Evolutionary conservation across 208 protist genomes (phyloP).

Genomic region (Leishmania tropica): DNA sequence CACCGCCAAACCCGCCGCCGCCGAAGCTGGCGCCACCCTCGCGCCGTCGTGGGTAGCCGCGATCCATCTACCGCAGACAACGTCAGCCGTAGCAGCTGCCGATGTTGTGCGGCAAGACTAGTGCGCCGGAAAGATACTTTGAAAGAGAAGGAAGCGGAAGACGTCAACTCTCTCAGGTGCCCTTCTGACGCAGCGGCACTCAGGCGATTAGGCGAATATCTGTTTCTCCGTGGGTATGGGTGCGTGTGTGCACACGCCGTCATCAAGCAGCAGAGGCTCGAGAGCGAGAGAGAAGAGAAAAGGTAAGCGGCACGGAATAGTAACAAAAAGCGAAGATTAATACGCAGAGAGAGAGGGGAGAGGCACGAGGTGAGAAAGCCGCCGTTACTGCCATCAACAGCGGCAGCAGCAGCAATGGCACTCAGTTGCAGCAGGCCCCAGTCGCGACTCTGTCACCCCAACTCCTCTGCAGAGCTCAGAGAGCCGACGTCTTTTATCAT

Average conservation of each 20-base stretch:
- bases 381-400: neutral
- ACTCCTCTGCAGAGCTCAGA: neutral
- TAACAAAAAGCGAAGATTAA: neutral
- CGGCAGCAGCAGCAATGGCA: neutral
- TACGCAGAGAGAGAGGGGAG: neutral
- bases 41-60: constrained; percentile 12
- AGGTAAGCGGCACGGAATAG: neutral
- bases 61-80: constrained; percentile 13
- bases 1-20: constrained; percentile 1
- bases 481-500: neutral
- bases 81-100: neutral
- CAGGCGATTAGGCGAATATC: neutral
- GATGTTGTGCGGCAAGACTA: neutral
- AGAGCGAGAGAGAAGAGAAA: neutral
- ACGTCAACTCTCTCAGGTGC: neutral
- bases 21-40: constrained; percentile 12
- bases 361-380: neutral
- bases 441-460: neutral
- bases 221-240: neutral
- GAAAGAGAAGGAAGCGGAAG: neutral
- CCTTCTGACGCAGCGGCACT: neutral
- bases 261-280: neutral
- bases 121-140: neutral
- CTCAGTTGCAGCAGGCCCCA: neutral
- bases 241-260: neutral